These are phyloP conservation scores for Neoconidiobolus thromboides DNA, from an alignment of 371 early-diverging fungal genomes.

Conservation along the genomic window DNA sequence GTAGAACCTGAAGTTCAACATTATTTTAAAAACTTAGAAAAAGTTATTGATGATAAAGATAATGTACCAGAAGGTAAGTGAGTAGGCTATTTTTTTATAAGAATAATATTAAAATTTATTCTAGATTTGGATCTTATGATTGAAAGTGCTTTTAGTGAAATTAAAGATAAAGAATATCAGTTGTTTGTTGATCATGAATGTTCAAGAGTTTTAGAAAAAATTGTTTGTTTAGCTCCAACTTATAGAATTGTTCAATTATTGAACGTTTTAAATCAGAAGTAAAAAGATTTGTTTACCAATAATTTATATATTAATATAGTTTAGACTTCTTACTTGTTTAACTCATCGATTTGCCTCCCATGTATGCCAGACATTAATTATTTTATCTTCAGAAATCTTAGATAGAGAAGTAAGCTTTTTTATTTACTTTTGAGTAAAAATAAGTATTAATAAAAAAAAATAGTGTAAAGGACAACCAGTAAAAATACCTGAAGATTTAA, in stretches of 20 bases:
- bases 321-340: slow-evolving; percentile 39
- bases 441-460: slow-evolving; percentile 5
- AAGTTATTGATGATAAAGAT: slow-evolving; percentile 40
- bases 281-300: not conserved
- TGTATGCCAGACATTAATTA: slow-evolving; percentile 56
- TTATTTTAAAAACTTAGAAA: slow-evolving; percentile 57
- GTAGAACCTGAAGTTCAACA: slow-evolving; percentile 40
- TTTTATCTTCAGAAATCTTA: slow-evolving; percentile 45
- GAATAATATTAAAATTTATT: no score
- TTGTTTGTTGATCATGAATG: slow-evolving; percentile 57
- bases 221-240: slow-evolving; percentile 44
- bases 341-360: slow-evolving; percentile 73
- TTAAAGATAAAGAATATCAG: slow-evolving; percentile 50
- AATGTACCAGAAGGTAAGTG: slow-evolving; percentile 31
- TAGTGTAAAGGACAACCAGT: slow-evolving; percentile 13
- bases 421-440: not conserved
- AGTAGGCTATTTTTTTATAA: not conserved
- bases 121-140: slow-evolving; percentile 50
- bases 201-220: slow-evolving; percentile 58
- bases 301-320: not conserved
- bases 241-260: not conserved
- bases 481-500: slow-evolving; percentile 20
- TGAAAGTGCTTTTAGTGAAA: slow-evolving; percentile 53
- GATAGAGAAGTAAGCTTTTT: slow-evolving; percentile 39
- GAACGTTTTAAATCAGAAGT: not conserved